These are phyloP conservation scores for Neopestalotiopsis sp. DNA, from an alignment of 2,329 filamentous ascomycete species.

Conservation along the genomic window DNA sequence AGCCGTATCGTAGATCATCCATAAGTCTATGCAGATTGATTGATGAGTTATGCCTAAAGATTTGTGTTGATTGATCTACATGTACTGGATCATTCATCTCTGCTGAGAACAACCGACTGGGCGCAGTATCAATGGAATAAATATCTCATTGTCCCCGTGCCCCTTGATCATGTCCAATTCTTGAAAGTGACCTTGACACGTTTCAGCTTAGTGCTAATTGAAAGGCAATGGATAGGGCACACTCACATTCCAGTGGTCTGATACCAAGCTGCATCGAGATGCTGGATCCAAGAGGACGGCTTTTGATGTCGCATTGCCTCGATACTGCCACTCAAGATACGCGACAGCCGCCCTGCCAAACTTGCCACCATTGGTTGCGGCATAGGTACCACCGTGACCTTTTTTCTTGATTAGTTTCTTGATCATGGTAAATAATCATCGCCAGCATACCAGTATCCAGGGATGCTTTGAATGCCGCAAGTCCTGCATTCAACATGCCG, in stretches of 20 bases:
- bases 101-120: not conserved
- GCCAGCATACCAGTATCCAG: conserved; percentile 20
- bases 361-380: conserved; percentile 28
- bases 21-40: too few relatives aligned
- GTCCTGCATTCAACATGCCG: conserved; percentile 22
- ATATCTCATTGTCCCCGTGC: not conserved
- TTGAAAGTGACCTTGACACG: not conserved
- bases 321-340: conserved; percentile 28
- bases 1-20: too few relatives aligned
- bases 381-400: conserved; percentile 28
- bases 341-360: conserved; percentile 24
- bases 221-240: not conserved
- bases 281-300: not conserved
- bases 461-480: conserved; percentile 28
- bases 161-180: not conserved
- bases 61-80: not conserved
- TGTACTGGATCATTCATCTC: not conserved
- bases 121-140: not conserved
- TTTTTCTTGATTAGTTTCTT: not conserved
- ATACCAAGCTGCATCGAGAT: not conserved
- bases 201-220: not conserved
- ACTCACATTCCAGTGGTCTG: conserved; percentile 7
- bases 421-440: not conserved
- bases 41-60: too few relatives aligned
- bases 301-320: conserved; percentile 15